A percentile compares a stretch with the other conserved stretches of the same genome.
Conservation (phyloP, 2,329 filamentous ascomycete species). For the Esteya vermicola region DNA sequence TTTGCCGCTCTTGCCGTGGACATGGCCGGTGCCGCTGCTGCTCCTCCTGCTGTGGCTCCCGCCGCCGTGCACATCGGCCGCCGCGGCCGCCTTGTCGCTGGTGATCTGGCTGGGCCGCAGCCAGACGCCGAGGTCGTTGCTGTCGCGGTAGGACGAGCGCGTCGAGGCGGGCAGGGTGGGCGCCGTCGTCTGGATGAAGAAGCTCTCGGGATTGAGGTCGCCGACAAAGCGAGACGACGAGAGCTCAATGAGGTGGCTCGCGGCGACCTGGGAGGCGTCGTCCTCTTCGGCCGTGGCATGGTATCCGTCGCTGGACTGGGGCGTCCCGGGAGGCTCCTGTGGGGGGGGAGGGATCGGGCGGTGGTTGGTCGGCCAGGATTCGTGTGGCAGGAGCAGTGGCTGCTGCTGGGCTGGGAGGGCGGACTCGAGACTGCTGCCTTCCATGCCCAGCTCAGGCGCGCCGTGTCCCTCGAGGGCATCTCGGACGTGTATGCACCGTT, state of each 20-base stretch:
- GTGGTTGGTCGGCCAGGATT: neutral
- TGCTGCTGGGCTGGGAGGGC: too few relatives aligned
- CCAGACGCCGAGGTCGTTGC: constrained; percentile 43
- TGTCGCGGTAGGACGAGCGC: constrained; percentile 23
- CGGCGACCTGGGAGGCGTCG: constrained; percentile 12
- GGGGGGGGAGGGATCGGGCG: too few relatives aligned
- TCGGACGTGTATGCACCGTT: constrained; percentile 29
- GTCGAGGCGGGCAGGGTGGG: constrained; percentile 19
- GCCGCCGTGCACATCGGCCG: neutral
- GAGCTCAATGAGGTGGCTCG: constrained; percentile 15
- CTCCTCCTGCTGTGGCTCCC: too few relatives aligned
- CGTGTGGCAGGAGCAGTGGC: too few relatives aligned
- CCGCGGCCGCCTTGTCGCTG: neutral
- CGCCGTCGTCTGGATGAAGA: constrained; percentile 41
- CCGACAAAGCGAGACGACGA: constrained; percentile 37
- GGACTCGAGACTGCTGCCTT: neutral
- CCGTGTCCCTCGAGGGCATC: neutral
- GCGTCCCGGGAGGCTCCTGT: neutral
- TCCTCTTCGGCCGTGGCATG: constrained; percentile 6
- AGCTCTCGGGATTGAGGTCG: constrained; percentile 44
- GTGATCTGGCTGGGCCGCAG: constrained; percentile 9
- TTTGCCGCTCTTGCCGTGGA: too few relatives aligned
- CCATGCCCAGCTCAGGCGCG: neutral
- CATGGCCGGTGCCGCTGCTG: too few relatives aligned
- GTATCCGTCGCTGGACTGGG: neutral